Base-by-base conservation (phyloP, 2,329 filamentous ascomycete species). In the Fusarium coffeatum region DNA sequence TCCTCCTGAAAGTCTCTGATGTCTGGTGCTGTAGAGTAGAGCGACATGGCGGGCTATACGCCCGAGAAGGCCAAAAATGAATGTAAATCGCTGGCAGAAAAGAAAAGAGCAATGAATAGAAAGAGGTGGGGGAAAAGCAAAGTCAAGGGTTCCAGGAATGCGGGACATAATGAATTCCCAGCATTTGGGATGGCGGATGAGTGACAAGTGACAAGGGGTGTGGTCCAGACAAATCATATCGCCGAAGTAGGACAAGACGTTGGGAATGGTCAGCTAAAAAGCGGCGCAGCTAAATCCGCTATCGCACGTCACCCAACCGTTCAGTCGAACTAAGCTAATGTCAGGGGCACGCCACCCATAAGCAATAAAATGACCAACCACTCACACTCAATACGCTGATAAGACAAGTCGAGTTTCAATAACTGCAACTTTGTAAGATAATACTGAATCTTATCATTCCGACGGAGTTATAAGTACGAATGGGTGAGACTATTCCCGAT, bases 1-100 rank as follows among this genome's bases (percentile, higher is more conserved):
- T 94, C 90, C 46, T 84, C 73, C 64, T 79, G 75, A 69, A 82
- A 81, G 5, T 77, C 71, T 64, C 80, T 80, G 53, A 80, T 72
- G 34, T 81, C 80, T 57, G 86, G 86, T 32, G 86, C 82, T 9
- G 80, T 76, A 4, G 86, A 85, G 74, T 89, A 89, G 71, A 89
- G 79, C 51, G 80, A 72, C 87, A 89, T 89, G 65, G 65, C 80
- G 78, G 68, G 69, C 71, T 42, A 51, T 47, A 47, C 20, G 28
- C 67, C 69, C 55, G 57, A 23, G 16, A 48, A 40, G 46, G 30
- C 50, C 62, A 37, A 28, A 11, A 20, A 16, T 8, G 5, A 22
- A 27, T 22, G 13, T 4, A 40, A 6, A 5, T 18, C 12, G 13
- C 3, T 42, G 30, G n/a, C 27, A 41, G n/a, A 22, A 43, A 22